phyloP scores from a whole-genome alignment of 345 rosid species.

The Brassica carinata region DNA sequence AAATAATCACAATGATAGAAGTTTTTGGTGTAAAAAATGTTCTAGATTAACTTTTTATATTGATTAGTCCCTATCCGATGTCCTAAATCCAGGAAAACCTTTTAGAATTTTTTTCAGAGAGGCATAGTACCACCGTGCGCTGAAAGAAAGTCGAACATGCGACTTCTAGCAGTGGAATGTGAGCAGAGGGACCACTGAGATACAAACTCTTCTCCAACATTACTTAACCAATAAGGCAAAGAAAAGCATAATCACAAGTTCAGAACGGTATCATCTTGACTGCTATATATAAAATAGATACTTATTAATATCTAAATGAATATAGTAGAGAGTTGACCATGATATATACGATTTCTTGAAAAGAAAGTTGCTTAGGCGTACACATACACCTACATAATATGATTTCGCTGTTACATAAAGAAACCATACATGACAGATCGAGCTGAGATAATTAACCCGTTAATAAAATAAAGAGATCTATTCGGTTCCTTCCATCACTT shows the following conservation, averaged over 20 bases:
- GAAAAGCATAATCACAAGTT: neutral
- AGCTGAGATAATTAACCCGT: neutral
- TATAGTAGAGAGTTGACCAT: constrained; percentile 21
- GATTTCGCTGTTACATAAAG: neutral
- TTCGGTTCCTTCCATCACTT: neutral
- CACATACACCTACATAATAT: neutral
- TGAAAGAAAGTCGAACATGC: too few relatives aligned
- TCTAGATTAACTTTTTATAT: too few relatives aligned
- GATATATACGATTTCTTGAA: constrained; percentile 9
- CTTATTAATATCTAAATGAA: constrained; percentile 3
- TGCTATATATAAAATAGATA: neutral
- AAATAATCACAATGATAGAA: neutral
- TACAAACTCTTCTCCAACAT: too few relatives aligned
- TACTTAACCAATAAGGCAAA: neutral
- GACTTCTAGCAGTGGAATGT: too few relatives aligned
- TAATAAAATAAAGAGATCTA: constrained; percentile 7
- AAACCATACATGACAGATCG: constrained; percentile 2
- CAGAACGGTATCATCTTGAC: neutral
- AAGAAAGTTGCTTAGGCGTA: constrained; percentile 6
- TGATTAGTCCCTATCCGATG: too few relatives aligned
- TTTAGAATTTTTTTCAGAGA: too few relatives aligned
- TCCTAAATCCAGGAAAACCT: too few relatives aligned
- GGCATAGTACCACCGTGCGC: too few relatives aligned
- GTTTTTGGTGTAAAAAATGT: too few relatives aligned
- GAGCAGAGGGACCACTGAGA: too few relatives aligned